Evolutionary conservation across 2,329 filamentous ascomycete genomes (phyloP).

Genomic region (Sphaerulina musiva): DNA sequence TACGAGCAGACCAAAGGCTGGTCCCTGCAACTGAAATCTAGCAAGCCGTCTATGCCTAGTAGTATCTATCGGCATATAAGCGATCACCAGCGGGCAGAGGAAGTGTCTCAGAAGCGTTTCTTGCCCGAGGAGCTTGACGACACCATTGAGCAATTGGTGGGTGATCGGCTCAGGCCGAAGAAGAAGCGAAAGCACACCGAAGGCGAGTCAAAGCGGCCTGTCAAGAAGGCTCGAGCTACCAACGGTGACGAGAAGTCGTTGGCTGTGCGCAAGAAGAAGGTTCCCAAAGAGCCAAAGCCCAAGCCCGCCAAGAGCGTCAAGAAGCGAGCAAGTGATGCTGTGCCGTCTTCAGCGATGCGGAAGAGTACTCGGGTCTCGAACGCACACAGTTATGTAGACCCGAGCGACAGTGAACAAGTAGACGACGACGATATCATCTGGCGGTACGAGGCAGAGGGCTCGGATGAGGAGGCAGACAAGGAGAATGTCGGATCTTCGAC

Average conservation of each 20-base stretch:
- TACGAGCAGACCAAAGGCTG: constrained; percentile 84
- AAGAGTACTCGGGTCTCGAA: constrained; percentile 39
- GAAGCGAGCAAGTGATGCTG: constrained; percentile 33
- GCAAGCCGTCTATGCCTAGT: constrained; percentile 71
- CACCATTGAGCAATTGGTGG: constrained; percentile 69
- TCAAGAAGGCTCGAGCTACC: constrained; percentile 27
- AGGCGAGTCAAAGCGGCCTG: constrained; percentile 17
- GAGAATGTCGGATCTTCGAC: constrained; percentile 25
- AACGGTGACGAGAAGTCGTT: constrained; percentile 25
- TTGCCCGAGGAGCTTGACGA: constrained; percentile 69
- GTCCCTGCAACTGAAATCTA: constrained; percentile 75
- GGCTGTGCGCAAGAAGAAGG: constrained; percentile 31
- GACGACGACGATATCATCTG: constrained; percentile 34
- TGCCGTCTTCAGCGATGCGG: constrained; percentile 38
- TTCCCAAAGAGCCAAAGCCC: constrained; percentile 33
- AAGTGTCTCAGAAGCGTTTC: constrained; percentile 80
- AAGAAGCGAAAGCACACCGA: constrained; percentile 39
- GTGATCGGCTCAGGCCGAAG: constrained; percentile 58
- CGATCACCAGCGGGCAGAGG: constrained; percentile 70
- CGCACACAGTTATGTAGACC: constrained; percentile 42
- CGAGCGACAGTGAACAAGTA: constrained; percentile 34
- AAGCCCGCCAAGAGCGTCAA: constrained; percentile 31
- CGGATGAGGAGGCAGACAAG: constrained; percentile 23
- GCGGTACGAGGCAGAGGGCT: constrained; percentile 25
- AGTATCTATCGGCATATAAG: constrained; percentile 70